These are phyloP conservation scores for Aspergillus phoenicis DNA, from an alignment of 2,329 filamentous ascomycete species.

Conservation along the genomic window DNA sequence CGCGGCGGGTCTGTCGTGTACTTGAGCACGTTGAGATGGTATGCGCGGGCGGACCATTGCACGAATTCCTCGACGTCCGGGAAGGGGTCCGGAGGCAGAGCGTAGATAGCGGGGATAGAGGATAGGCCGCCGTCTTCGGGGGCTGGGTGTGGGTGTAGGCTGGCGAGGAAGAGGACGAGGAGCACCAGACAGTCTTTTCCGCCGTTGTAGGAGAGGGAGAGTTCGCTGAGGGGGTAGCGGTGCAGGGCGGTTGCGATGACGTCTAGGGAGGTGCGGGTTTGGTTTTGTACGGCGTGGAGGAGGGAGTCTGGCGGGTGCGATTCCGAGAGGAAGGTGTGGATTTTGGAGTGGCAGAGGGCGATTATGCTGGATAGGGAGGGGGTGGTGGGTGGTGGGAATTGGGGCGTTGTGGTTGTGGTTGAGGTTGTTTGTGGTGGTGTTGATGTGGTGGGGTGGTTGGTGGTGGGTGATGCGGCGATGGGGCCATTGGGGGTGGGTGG, in stretches of 20 bases:
- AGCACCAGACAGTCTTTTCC: slow-evolving; percentile 97
- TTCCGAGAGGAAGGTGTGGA: slow-evolving; percentile 68
- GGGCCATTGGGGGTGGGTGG: background rate
- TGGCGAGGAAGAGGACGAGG: slow-evolving; percentile 79
- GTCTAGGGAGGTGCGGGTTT: slow-evolving; percentile 70
- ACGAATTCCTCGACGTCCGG: slow-evolving; percentile 86
- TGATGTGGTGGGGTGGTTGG: background rate
- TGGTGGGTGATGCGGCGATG: background rate
- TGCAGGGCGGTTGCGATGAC: slow-evolving; percentile 76
- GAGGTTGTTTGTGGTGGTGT: background rate
- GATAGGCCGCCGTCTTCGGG: slow-evolving; percentile 18
- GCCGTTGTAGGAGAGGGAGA: slow-evolving; percentile 94
- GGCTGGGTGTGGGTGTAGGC: slow-evolving; percentile 53
- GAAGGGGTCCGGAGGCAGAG: slow-evolving; percentile 82
- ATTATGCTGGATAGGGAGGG: slow-evolving; percentile 60
- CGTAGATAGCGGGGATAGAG: slow-evolving; percentile 81
- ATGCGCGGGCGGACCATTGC: slow-evolving; percentile 62
- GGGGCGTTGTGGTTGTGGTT: background rate
- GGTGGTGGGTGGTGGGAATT: background rate
- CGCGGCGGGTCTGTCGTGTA: slow-evolving; percentile 64
- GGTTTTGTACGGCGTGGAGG: slow-evolving; percentile 68
- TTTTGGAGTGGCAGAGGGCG: slow-evolving; percentile 61
- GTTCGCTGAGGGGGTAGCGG: slow-evolving; percentile 73
- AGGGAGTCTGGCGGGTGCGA: slow-evolving; percentile 57
- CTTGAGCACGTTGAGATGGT: slow-evolving; percentile 74